Evolutionary conservation across 2,329 filamentous ascomycete species (phyloP).

Genomic region (Microsporum ferrugineum): DNA sequence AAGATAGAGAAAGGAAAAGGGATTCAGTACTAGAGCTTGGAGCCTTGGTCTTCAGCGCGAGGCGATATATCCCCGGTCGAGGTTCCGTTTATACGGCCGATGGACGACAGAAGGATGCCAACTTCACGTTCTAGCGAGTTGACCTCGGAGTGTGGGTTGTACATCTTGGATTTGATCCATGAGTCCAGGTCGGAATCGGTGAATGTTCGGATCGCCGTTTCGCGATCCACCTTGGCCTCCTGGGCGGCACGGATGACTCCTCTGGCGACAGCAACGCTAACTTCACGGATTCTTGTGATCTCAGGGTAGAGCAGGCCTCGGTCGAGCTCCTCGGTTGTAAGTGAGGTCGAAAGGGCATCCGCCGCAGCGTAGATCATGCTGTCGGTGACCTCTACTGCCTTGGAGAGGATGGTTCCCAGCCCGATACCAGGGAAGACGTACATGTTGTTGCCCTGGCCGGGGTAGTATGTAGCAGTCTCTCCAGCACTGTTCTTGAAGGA

Average conservation of each 20-base stretch:
- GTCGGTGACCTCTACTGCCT: slow-evolving; percentile 76
- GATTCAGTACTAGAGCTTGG: slow-evolving; percentile 8
- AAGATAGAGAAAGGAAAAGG: neutral
- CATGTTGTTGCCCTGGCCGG: slow-evolving; percentile 69
- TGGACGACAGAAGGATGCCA: slow-evolving; percentile 30
- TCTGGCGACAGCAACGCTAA: slow-evolving; percentile 72
- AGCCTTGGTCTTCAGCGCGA: slow-evolving; percentile 4
- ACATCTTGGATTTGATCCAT: slow-evolving; percentile 41
- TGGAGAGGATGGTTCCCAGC: slow-evolving; percentile 81
- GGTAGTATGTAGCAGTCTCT: slow-evolving; percentile 55
- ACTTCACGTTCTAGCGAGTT: slow-evolving; percentile 37
- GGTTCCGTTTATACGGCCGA: slow-evolving; percentile 15
- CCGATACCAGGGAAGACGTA: slow-evolving; percentile 97
- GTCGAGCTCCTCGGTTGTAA: slow-evolving; percentile 70
- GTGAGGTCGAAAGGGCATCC: slow-evolving; percentile 62
- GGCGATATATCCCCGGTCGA: slow-evolving; percentile 7
- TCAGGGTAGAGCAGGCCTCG: slow-evolving; percentile 81
- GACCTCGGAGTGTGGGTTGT: slow-evolving; percentile 39
- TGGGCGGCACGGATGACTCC: slow-evolving; percentile 91
- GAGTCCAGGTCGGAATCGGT: slow-evolving; percentile 34
- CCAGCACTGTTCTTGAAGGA: slow-evolving; percentile 51
- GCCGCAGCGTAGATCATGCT: slow-evolving; percentile 96
- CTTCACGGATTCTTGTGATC: slow-evolving; percentile 83
- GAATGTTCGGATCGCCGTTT: slow-evolving; percentile 35
- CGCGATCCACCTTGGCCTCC: slow-evolving; percentile 57